A percentile compares a stretch with the other conserved stretches of the same genome.
Conservation (phyloP, 1,284 basidiomycete species). For the Psilocybe mexicana region DNA sequence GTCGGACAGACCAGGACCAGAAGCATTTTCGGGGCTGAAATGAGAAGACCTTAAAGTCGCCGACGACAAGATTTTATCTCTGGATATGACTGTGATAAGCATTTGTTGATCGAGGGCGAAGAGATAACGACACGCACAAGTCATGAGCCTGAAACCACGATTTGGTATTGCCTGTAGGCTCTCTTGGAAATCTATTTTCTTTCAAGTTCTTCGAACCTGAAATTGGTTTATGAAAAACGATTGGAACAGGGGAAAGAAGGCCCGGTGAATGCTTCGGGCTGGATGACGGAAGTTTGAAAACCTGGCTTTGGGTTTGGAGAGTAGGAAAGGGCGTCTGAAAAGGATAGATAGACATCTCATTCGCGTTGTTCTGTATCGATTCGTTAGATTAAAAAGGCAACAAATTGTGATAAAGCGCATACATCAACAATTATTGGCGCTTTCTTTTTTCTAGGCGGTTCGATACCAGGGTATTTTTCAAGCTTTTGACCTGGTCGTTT, state of each 20-base stretch:
- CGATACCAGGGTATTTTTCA: neutral
- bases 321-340: conserved; percentile 27
- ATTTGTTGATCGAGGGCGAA: neutral
- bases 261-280: conserved; percentile 17
- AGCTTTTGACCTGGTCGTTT: neutral
- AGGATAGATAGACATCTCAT: conserved; percentile 5
- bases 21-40: conserved; percentile 1
- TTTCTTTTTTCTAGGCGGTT: conserved; percentile 9
- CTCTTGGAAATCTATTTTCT: conserved; percentile 21
- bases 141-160: neutral
- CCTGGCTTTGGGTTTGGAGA: conserved; percentile 19
- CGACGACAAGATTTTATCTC: conserved; percentile 17
- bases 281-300: conserved; percentile 22
- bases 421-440: conserved; percentile 6
- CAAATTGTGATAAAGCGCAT: conserved; percentile 9
- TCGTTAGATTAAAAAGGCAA: neutral
- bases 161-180: neutral
- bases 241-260: conserved; percentile 16
- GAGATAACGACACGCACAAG: conserved; percentile 1
- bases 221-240: neutral
- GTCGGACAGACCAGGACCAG: conserved; percentile 2
- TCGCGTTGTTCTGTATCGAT: neutral
- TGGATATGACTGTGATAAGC: neutral
- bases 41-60: conserved; percentile 13
- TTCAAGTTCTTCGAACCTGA: conserved; percentile 27